These are phyloP conservation scores for Suhomyces tanzawaensis DNA, from an alignment of 805 yeast genomes.

Conservation along the genomic window DNA sequence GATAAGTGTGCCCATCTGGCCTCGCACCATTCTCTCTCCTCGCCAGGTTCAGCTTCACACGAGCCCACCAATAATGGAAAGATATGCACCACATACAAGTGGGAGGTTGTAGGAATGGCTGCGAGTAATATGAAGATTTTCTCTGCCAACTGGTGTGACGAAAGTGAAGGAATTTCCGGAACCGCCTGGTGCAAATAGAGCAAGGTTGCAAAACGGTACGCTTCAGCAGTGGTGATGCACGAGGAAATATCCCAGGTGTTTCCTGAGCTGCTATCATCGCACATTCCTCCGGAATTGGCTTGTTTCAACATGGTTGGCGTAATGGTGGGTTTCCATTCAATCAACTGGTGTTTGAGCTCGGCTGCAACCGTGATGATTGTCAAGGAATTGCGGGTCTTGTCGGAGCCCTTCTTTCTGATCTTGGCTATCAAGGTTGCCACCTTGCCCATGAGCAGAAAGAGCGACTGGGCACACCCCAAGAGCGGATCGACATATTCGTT, in stretches of 20 bases:
- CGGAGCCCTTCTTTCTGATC: slow-evolving; percentile 34
- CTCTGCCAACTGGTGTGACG: slow-evolving; percentile 57
- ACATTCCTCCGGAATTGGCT: slow-evolving; percentile 31
- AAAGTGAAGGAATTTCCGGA: slow-evolving; percentile 59
- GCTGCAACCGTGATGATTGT: slow-evolving; percentile 54
- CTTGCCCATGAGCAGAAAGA: slow-evolving; percentile 63
- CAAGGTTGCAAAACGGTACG: slow-evolving; percentile 59
- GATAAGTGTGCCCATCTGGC: slow-evolving; percentile 55
- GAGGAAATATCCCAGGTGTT: slow-evolving; percentile 54
- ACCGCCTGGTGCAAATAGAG: slow-evolving; percentile 67
- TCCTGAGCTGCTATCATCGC: slow-evolving; percentile 15
- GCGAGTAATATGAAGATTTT: slow-evolving; percentile 59
- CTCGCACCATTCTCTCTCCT: slow-evolving; percentile 61
- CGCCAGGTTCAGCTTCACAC: slow-evolving; percentile 59
- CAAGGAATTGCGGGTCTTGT: slow-evolving; percentile 35
- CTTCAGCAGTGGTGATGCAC: slow-evolving; percentile 68
- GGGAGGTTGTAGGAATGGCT: slow-evolving; percentile 57
- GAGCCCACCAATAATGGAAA: slow-evolving; percentile 65
- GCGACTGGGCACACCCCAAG: slow-evolving; percentile 63
- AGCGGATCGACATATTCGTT: slow-evolving; percentile 57
- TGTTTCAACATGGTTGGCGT: slow-evolving; percentile 33
- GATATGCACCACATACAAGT: slow-evolving; percentile 57
- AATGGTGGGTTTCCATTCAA: slow-evolving; percentile 55
- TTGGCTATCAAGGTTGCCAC: slow-evolving; percentile 56
- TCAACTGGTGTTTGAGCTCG: slow-evolving; percentile 49